These are phyloP conservation scores for Picochlorum sp. DNA, from an alignment of 139 green algal genomes.

Conservation along the genomic window DNA sequence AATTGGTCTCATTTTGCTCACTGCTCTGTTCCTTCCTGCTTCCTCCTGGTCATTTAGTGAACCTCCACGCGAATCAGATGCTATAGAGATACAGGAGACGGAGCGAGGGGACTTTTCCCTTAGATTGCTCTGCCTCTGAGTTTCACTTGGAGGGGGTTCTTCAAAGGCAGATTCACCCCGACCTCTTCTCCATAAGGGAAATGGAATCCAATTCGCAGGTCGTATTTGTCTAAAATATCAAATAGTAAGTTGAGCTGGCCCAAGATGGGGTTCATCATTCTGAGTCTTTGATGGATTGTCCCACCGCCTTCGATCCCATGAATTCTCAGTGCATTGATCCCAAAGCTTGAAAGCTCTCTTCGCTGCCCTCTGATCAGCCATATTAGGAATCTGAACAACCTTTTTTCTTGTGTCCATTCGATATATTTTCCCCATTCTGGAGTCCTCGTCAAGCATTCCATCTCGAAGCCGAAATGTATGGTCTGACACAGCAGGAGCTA, in stretches of 20 bases:
- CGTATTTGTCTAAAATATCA: conserved; percentile 10
- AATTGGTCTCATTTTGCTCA: no score
- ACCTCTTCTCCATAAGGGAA: conserved; percentile 2
- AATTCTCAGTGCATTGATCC: conserved; percentile 3
- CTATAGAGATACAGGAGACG: no score
- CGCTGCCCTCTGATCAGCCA: no score
- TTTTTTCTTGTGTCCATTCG: not conserved
- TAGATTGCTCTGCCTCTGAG: no score
- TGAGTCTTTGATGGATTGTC: conserved; percentile 8
- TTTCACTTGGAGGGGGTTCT: no score
- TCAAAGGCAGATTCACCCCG: not conserved
- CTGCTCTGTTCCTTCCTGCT: no score
- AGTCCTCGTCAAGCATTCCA: not conserved
- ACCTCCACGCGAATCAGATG: no score
- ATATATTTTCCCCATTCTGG: not conserved
- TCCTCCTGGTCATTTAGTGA: no score
- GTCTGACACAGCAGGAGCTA: not conserved
- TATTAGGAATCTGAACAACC: not conserved
- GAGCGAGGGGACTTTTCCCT: no score
- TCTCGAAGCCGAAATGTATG: not conserved
- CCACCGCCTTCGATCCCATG: conserved; percentile 10
- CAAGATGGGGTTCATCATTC: conserved; percentile 10
- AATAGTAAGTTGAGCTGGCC: conserved; percentile 3
- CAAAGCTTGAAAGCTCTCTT: conserved; percentile 3
- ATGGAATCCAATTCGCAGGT: not conserved